Evolutionary conservation across 768 basidiomycete genomes (phyloP).

Genomic region (Royoungia palumana): DNA sequence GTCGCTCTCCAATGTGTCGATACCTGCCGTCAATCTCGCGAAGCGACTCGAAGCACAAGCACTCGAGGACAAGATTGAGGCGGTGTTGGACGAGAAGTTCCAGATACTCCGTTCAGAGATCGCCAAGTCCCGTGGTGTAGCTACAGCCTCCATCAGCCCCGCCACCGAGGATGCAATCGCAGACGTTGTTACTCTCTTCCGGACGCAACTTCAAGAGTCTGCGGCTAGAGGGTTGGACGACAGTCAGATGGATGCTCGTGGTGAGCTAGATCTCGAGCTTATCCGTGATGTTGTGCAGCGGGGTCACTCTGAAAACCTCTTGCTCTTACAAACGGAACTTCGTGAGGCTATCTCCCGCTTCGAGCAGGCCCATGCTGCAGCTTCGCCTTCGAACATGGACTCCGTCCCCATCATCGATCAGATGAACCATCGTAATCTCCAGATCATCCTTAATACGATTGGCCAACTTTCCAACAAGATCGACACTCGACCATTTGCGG

Average conservation of each 20-base stretch:
- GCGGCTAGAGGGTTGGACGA: conserved; percentile 56
- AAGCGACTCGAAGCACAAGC: conserved; percentile 57
- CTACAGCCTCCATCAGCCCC: conserved; percentile 35
- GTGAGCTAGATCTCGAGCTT: conserved; percentile 75
- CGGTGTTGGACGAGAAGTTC: conserved; percentile 70
- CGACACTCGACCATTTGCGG: conserved; percentile 33
- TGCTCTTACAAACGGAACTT: conserved; percentile 59
- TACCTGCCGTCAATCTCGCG: conserved; percentile 49
- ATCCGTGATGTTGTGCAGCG: conserved; percentile 68
- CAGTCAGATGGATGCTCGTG: conserved; percentile 65
- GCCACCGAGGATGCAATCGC: conserved; percentile 59
- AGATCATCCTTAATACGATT: conserved; percentile 59
- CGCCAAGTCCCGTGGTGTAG: conserved; percentile 20
- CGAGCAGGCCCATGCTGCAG: conserved; percentile 25
- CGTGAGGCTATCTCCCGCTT: conserved; percentile 45
- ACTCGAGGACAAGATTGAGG: conserved; percentile 57
- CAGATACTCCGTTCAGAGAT: conserved; percentile 45
- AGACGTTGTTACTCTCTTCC: conserved; percentile 66
- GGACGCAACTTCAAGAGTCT: conserved; percentile 62
- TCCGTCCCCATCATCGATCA: conserved; percentile 53
- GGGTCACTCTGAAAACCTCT: conserved; percentile 58
- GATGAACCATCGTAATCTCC: conserved; percentile 52
- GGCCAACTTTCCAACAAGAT: conserved; percentile 40
- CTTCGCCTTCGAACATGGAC: conserved; percentile 24
- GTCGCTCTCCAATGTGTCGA: conserved; percentile 42